Evolutionary conservation across 495 filamentous ascomycete genomes (phyloP), one percentile per base, ranked within the genome.

Genomic region (Hypoxylon perforatum): DNA sequence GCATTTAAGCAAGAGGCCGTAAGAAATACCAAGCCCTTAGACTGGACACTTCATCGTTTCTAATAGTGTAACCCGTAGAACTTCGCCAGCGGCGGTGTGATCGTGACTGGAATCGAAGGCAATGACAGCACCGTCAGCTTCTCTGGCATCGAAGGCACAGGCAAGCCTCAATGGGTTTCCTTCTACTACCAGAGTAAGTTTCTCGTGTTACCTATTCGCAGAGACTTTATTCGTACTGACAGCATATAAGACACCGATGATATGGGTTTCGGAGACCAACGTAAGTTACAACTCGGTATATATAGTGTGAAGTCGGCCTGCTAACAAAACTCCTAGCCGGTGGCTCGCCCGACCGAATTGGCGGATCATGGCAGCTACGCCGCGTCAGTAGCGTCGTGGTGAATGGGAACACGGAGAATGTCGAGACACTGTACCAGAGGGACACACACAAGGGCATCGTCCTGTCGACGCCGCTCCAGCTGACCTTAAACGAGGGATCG

Each of bases 61-160:
- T 56, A 19, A 63, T 53, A 65, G 49, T 2, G 0, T 19, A 3
- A 38, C 4, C 42, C 18, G 22, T 14, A 74, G 72, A 85, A 80
- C 61, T 86, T 85, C 38, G 82, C 75, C 8, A 79, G 71, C 55
- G 71, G 72, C 19, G 78, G 78, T 0, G 64, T 74, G 0, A 84
- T 84, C 39, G 61, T 76, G 6, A 82, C 82, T 7, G 80, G 80
- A 0, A 84, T 85, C 46, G 78, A 80, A 55, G 82, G 80, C 7
- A 85, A 84, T 53, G 80, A 81, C 48, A 84, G 81, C 66, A 84
- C 79, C 0, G 76, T 84, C 21, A 84, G 79, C 1, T 84, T 86
- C 60, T 66, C 78, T 11, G 71, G 68, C 3, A 79, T 86, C 17
- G 69, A 81, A 56, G 83, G 84, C 6, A 72, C 77, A 5, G 84